Evolutionary conservation across 345 rosid species (phyloP).

Genomic region (Sisymbrium irio): DNA sequence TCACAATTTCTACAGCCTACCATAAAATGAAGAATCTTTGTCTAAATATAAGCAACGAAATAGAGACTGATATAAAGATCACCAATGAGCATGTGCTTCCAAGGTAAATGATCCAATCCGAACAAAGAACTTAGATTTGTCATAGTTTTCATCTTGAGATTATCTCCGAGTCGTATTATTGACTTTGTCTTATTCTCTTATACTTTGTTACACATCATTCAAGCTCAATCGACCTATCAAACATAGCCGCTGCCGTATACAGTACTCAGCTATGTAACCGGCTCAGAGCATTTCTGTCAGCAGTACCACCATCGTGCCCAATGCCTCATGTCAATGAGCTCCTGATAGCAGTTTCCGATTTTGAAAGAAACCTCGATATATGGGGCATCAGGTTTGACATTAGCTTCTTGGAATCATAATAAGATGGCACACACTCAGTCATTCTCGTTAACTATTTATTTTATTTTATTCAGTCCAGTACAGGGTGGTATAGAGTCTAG

Average conservation of each 20-base stretch:
- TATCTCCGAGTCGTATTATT: neutral
- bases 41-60: slow-evolving; percentile 60
- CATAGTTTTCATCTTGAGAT: neutral
- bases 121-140: slow-evolving; percentile 1
- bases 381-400: slow-evolving; percentile 80
- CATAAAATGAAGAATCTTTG: slow-evolving; percentile 77
- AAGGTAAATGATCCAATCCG: slow-evolving; percentile 45
- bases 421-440: neutral
- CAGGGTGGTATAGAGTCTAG: slow-evolving; percentile 83
- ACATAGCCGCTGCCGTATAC: slow-evolving; percentile 74
- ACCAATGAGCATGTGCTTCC: slow-evolving; percentile 87
- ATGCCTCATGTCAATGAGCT: slow-evolving; percentile 81
- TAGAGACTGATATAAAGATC: slow-evolving; percentile 76
- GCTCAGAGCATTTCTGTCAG: slow-evolving; percentile 71
- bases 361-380: slow-evolving; percentile 73
- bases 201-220: slow-evolving; percentile 19
- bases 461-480: slow-evolving; percentile 55
- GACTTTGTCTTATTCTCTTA: slow-evolving; percentile 1
- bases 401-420: neutral
- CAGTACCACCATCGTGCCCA: slow-evolving; percentile 90
- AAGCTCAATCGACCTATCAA: slow-evolving; percentile 91
- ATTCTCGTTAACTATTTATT: neutral
- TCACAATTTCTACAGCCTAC: slow-evolving; percentile 81
- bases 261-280: slow-evolving; percentile 73
- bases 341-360: slow-evolving; percentile 76